Percentiles rank a stretch among this genome's conserved stretches.
These are phyloP conservation scores for Penicillium coprophilum DNA, from an alignment of 495 filamentous ascomycete species.

Conservation along the genomic window DNA sequence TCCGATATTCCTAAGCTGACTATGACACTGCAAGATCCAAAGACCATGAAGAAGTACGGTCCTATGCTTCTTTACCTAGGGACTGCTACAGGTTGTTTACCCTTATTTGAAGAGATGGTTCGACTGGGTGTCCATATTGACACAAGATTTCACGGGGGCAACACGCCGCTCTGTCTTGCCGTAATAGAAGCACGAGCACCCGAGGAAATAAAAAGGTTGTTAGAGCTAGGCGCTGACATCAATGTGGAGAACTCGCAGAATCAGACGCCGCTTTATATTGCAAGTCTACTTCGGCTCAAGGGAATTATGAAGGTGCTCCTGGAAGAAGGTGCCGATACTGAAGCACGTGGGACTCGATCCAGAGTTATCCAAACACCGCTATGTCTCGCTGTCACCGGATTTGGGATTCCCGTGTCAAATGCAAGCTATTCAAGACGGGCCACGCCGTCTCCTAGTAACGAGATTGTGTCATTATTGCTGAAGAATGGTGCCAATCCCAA, in stretches of 20 bases:
- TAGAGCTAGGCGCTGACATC: neutral
- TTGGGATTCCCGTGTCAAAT: too few species aligned
- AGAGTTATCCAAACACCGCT: neutral
- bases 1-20: neutral
- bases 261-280: neutral
- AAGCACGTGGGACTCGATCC: neutral
- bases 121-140: neutral
- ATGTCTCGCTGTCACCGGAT: neutral
- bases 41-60: neutral
- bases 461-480: neutral
- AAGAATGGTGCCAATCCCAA: neutral
- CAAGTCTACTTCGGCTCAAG: neutral
- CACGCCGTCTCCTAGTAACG: neutral
- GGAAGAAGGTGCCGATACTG: neutral
- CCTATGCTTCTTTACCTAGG: slow-evolving; percentile 1
- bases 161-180: neutral
- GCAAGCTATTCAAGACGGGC: neutral
- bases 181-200: neutral
- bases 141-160: neutral
- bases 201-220: neutral
- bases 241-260: neutral
- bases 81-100: neutral
- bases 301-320: neutral
- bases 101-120: neutral
- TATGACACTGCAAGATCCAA: neutral